phyloP scores from a whole-genome alignment of 441 rosid genomes.

The Geranium incanum region DNA sequence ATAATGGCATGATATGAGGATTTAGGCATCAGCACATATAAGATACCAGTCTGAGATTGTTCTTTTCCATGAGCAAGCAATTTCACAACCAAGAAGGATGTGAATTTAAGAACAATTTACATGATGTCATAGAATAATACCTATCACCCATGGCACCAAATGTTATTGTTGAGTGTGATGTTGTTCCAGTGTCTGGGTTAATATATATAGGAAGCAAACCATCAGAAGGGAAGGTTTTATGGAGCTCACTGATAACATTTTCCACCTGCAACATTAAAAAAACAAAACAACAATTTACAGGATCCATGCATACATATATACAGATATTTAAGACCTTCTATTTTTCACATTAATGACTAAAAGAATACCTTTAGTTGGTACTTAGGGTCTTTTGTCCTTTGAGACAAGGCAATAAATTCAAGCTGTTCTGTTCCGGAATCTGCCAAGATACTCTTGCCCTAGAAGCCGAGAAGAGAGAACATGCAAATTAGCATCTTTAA shows the following conservation, averaged over 20 bases:
- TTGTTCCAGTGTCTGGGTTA: background rate
- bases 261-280: background rate
- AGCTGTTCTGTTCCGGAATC: constrained; percentile 5
- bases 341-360: background rate
- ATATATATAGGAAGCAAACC: constrained; percentile 6
- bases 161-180: constrained; percentile 3
- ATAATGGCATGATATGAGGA: too few species aligned
- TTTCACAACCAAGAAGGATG: too few species aligned
- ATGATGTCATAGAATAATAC: background rate
- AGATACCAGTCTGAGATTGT: too few species aligned
- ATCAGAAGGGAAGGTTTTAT: background rate
- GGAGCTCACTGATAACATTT: background rate
- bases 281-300: background rate
- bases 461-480: background rate
- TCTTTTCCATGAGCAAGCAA: too few species aligned
- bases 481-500: background rate
- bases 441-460: constrained; percentile 4
- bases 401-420: constrained; percentile 2
- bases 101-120: background rate
- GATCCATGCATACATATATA: background rate
- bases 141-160: constrained; percentile 9
- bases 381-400: constrained; percentile 4
- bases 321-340: background rate
- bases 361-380: constrained; percentile 1
- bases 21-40: too few species aligned